phyloP scores from a whole-genome alignment of 2,329 filamentous ascomycete species.

The Apiospora koreana region DNA sequence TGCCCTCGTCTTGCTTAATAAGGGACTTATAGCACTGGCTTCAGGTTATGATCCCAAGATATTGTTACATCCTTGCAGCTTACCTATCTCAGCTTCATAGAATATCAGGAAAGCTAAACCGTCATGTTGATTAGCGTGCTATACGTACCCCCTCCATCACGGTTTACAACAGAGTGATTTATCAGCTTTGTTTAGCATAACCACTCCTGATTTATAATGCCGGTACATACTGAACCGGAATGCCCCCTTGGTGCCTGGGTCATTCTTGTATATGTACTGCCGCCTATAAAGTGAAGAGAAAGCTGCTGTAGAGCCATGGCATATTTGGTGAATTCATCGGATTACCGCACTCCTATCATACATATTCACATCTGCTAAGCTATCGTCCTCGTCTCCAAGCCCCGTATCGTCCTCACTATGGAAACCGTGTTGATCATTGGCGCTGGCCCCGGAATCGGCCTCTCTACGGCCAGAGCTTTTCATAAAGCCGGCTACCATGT shows the following conservation, averaged over 20 bases:
- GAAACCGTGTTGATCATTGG: slow-evolving; percentile 29
- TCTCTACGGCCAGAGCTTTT: slow-evolving; percentile 24
- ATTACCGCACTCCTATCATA: background rate
- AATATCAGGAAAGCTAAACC: too few species aligned
- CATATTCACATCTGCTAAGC: background rate
- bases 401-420: slow-evolving; percentile 15
- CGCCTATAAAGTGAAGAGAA: background rate
- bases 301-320: background rate
- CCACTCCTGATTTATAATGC: background rate
- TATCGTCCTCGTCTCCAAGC: background rate
- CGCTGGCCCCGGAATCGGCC: slow-evolving; percentile 26
- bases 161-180: background rate
- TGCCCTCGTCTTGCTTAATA: background rate
- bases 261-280: background rate
- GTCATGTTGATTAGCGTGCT: too few species aligned
- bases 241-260: background rate
- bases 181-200: background rate
- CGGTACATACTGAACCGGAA: too few species aligned
- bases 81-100: too few species aligned
- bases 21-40: background rate
- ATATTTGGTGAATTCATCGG: background rate
- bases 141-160: too few species aligned
- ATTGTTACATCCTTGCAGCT: background rate
- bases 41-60: background rate
- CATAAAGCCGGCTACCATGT: slow-evolving; percentile 26